Evolutionary conservation across 2,329 filamentous ascomycete genomes (phyloP).

Genomic region (Aspergillus fischeri): DNA sequence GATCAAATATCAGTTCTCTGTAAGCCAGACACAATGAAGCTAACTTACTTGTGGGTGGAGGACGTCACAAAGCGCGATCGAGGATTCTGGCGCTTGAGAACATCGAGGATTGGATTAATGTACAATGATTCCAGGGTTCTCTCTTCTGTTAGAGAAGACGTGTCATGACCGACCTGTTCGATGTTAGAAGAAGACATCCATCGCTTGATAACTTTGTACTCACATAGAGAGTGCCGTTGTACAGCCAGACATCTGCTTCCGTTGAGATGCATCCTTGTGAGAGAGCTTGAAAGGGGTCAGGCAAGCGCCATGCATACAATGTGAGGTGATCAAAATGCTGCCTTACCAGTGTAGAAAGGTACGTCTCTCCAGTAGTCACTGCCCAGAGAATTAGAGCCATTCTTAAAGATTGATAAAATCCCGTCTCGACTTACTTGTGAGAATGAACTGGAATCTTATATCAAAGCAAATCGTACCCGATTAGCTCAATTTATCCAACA

Average conservation of each 20-base stretch:
- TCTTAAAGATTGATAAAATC: not conserved
- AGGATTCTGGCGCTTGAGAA: slow-evolving; percentile 55
- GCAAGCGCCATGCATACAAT: slow-evolving; percentile 13
- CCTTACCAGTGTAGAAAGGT: slow-evolving; percentile 42
- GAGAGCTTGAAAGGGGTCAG: slow-evolving; percentile 39
- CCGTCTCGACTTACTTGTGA: slow-evolving; percentile 31
- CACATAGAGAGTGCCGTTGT: slow-evolving; percentile 53
- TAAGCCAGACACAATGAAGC: not conserved
- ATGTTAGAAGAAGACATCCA: not conserved
- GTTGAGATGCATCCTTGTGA: slow-evolving; percentile 54
- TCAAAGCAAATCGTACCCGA: slow-evolving; percentile 3
- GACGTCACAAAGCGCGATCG: slow-evolving; percentile 45
- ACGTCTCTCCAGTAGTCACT: slow-evolving; percentile 56
- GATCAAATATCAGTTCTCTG: not conserved
- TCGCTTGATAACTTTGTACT: slow-evolving; percentile 12
- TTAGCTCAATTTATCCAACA: not conserved
- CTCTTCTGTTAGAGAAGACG: slow-evolving; percentile 46
- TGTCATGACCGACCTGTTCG: slow-evolving; percentile 53
- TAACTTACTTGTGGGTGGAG: slow-evolving; percentile 47
- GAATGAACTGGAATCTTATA: slow-evolving; percentile 39
- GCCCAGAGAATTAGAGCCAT: slow-evolving; percentile 1
- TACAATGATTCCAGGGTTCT: slow-evolving; percentile 57
- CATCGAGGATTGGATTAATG: slow-evolving; percentile 55
- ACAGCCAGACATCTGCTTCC: slow-evolving; percentile 60
- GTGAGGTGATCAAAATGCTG: not conserved